Evolutionary conservation across 129 eudicot species (phyloP).

Genomic region (Mikania micrantha): DNA sequence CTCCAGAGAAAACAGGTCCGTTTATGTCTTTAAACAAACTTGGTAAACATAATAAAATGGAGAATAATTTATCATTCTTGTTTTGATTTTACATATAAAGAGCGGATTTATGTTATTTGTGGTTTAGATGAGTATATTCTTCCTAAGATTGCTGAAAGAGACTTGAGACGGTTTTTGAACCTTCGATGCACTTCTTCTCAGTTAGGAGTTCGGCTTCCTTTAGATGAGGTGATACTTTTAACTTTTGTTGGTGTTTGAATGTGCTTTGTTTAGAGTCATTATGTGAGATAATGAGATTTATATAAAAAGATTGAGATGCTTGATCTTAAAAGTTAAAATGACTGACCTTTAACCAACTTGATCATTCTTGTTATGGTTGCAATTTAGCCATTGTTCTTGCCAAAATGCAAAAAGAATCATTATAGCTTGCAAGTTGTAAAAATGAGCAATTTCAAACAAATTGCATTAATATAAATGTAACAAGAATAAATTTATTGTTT

Average conservation of each 20-base stretch:
- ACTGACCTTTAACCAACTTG: neutral
- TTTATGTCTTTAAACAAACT: neutral
- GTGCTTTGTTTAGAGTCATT: neutral
- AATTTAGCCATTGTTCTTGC: too few species aligned
- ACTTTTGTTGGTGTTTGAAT: conserved; percentile 1
- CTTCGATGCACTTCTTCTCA: conserved; percentile 56
- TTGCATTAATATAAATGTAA: too few species aligned
- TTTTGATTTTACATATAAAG: neutral
- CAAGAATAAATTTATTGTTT: too few species aligned
- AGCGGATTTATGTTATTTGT: conserved; percentile 1
- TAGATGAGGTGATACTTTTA: conserved; percentile 46
- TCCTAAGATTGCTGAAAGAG: conserved; percentile 96
- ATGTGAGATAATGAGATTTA: neutral
- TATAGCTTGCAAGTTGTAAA: too few species aligned
- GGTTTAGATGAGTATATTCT: conserved; percentile 82
- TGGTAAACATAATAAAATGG: neutral
- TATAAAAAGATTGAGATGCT: neutral
- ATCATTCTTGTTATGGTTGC: neutral
- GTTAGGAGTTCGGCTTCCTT: conserved; percentile 52
- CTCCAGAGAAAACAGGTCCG: conserved; percentile 86
- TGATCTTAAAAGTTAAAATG: neutral
- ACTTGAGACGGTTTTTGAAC: conserved; percentile 67
- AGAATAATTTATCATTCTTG: neutral
- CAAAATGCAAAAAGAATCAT: too few species aligned
- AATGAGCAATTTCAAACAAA: too few species aligned